Evolutionary conservation across 1,139 yeast genomes (phyloP).

Genomic region (Candida glucosophila): DNA sequence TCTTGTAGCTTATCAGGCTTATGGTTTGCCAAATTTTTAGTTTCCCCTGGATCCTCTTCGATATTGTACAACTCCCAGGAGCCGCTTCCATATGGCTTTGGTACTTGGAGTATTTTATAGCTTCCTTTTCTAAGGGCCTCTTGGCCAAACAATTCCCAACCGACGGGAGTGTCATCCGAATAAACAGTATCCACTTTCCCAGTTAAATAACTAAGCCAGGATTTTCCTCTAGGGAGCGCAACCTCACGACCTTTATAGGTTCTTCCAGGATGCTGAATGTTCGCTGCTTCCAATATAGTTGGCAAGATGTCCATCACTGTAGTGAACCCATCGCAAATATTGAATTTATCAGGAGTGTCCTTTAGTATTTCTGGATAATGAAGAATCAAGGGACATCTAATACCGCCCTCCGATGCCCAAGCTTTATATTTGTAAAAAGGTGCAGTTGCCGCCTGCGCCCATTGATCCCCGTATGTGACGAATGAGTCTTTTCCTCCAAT

Average conservation of each 20-base stretch:
- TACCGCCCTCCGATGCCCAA: slow-evolving; percentile 51
- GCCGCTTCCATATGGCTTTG: slow-evolving; percentile 41
- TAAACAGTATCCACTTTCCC: slow-evolving; percentile 23
- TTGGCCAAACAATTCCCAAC: slow-evolving; percentile 52
- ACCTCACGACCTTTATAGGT: slow-evolving; percentile 29
- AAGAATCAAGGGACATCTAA: slow-evolving; percentile 43
- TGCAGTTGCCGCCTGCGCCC: slow-evolving; percentile 63
- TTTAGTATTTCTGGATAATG: slow-evolving; percentile 26
- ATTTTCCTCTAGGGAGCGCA: slow-evolving; percentile 30
- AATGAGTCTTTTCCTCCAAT: slow-evolving; percentile 42
- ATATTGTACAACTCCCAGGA: slow-evolving; percentile 44
- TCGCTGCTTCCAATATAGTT: slow-evolving; percentile 42
- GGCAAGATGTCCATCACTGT: slow-evolving; percentile 55
- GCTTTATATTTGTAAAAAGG: slow-evolving; percentile 44
- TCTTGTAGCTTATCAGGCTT: slow-evolving; percentile 27
- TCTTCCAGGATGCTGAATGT: slow-evolving; percentile 34
- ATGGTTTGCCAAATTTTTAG: slow-evolving; percentile 25
- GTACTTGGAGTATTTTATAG: slow-evolving; percentile 41
- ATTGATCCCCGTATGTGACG: slow-evolving; percentile 46
- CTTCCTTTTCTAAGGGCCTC: slow-evolving; percentile 46
- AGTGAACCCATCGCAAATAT: slow-evolving; percentile 28
- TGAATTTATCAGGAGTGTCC: slow-evolving; percentile 12
- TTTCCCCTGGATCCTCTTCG: slow-evolving; percentile 40
- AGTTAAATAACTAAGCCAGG: slow-evolving; percentile 27
- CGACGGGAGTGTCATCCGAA: slow-evolving; percentile 39